Base-by-base conservation (phyloP, 257 asterid species). In the Lithospermum erythrorhizon region DNA sequence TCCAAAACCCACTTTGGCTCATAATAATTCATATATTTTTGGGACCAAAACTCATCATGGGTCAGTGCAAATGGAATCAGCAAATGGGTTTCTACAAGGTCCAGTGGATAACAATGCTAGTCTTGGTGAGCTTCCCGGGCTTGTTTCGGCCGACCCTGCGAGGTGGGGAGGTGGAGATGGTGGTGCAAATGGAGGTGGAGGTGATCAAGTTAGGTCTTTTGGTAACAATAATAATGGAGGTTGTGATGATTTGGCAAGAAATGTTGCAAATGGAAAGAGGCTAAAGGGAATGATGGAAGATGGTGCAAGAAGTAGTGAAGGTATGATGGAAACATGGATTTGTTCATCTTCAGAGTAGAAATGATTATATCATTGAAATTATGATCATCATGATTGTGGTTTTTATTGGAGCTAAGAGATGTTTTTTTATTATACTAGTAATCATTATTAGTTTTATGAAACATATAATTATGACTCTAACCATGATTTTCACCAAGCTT, bases 311-410 rank as follows among this genome's bases (percentile, higher is more conserved):
- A 78, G 78, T 17, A 84, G 79, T 17, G 86, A 68, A 79, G 93
- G 86, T 74, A 79, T 67, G 87, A 70, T 74, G 78, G 95, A 84
- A 68, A 75, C 87, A 55, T 84, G 94, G 90, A 67, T 87, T 71
- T 66, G 76, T 80, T 83, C 89, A 66, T 83, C 89, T 68, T 84
- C 87, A 66, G 90, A 84, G 29, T 73, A 73, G 80, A 72, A 76
- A 82, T 80, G 73, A 82, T 82, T 75, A 62, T 56, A 55, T 53
- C 41, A 24, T 27, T 59, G 70, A 48, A 67, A 75, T 66, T 55
- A 20, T 59, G 61, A 37, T 64, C 56, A 58, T 70, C 66, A 64
- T 23, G 66, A 64, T 57, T 45, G 60, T 35, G 62, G 35, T 53
- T 37, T 65, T 66, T 35, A 65, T 58, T 67, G 18, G 32, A 27